A percentile compares a stretch with the other conserved stretches of the same genome.
phyloP scores from a whole-genome alignment of 768 basidiomycete genomes.

The Tubosaeta brunneosetosa region DNA sequence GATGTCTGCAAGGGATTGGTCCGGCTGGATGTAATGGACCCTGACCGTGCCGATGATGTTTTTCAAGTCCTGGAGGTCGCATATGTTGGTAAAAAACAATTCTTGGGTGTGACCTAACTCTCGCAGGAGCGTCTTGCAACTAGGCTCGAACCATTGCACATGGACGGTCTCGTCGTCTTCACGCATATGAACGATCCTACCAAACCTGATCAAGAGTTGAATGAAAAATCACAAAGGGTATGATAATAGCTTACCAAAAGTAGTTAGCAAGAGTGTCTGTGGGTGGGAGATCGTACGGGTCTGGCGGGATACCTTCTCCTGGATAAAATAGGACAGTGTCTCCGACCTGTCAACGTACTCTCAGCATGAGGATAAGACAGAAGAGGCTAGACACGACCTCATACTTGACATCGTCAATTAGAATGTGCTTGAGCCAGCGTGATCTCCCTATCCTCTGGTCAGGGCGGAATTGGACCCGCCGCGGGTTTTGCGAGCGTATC shows the following conservation, averaged over 20 bases:
- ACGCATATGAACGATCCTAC: conserved; percentile 52
- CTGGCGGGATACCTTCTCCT: conserved; percentile 34
- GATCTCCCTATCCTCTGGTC: conserved; percentile 35
- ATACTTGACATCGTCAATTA: conserved; percentile 43
- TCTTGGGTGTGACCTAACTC: conserved; percentile 63
- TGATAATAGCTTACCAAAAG: conserved; percentile 50
- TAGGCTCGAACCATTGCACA: conserved; percentile 73
- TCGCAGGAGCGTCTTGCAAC: conserved; percentile 53
- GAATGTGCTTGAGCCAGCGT: conserved; percentile 36
- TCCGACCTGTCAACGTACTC: conserved; percentile 43
- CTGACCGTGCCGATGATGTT: conserved; percentile 46
- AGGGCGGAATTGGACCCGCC: conserved; percentile 15
- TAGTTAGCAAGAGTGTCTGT: conserved; percentile 47
- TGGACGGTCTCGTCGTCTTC: conserved; percentile 45
- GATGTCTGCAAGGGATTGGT: conserved; percentile 22
- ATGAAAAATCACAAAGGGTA: not conserved
- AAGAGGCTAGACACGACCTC: conserved; percentile 27
- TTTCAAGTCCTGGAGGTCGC: conserved; percentile 39
- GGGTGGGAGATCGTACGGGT: conserved; percentile 31
- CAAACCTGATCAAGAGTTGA: conserved; percentile 51
- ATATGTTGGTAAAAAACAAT: conserved; percentile 56
- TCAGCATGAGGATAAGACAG: not conserved
- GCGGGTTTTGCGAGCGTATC: conserved; percentile 12
- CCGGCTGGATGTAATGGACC: conserved; percentile 34
- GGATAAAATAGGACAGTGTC: conserved; percentile 56